Conservation (phyloP, 2,329 filamentous ascomycete genomes). For the Aspergillus sp. region DNA sequence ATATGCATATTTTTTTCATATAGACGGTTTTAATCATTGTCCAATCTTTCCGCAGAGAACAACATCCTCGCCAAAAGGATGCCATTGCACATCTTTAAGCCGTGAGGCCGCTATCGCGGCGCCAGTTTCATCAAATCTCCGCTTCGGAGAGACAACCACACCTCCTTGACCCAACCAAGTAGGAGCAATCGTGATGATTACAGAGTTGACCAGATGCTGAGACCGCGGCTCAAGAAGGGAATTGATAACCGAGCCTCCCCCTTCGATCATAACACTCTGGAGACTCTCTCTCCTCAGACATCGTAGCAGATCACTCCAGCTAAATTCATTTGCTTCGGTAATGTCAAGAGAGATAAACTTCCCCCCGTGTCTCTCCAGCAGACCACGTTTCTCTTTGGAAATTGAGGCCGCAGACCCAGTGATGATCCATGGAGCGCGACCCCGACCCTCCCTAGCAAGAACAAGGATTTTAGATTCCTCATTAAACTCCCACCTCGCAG, state of each 20-base stretch:
- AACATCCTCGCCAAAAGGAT: constrained; percentile 75
- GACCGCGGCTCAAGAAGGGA: constrained; percentile 63
- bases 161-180: constrained; percentile 81
- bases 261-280: constrained; percentile 84
- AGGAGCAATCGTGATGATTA: constrained; percentile 86
- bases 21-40: neutral
- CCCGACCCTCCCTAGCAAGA: constrained; percentile 61
- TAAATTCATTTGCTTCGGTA: constrained; percentile 20
- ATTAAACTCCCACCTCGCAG: constrained; percentile 65
- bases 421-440: constrained; percentile 71
- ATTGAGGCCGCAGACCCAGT: constrained; percentile 25
- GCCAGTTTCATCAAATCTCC: constrained; percentile 50
- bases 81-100: constrained; percentile 64
- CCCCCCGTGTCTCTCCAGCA: constrained; percentile 32
- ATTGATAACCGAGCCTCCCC: constrained; percentile 79
- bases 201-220: constrained; percentile 63
- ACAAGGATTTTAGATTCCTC: constrained; percentile 63
- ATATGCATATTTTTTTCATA: neutral
- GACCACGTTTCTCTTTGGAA: constrained; percentile 13
- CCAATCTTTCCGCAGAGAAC: constrained; percentile 69
- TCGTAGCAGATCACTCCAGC: constrained; percentile 63
- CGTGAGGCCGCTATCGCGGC: constrained; percentile 62
- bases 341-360: constrained; percentile 30
- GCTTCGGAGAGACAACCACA: constrained; percentile 71
- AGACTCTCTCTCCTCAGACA: constrained; percentile 59